Conservation (phyloP, 1,139 yeast species). For the Geotrichum phurueaensis region DNA sequence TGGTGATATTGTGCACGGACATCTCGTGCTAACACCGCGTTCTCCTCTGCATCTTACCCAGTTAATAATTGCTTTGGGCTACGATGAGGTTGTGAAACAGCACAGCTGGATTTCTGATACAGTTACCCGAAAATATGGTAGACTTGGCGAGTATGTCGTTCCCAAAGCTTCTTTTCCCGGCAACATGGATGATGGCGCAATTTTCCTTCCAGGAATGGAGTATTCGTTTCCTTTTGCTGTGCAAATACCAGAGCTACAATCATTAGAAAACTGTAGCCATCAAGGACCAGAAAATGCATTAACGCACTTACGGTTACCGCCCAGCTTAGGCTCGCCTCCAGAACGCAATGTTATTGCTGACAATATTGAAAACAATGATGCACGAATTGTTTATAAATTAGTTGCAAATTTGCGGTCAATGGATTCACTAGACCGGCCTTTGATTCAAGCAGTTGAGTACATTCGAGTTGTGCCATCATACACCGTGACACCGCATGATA, state of each 20-base stretch:
- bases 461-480: neutral
- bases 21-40: neutral
- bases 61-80: neutral
- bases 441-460: neutral
- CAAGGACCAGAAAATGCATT: neutral
- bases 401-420: neutral
- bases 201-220: neutral
- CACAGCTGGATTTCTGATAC: neutral
- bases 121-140: neutral
- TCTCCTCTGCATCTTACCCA: neutral
- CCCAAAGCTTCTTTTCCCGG: neutral
- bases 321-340: constrained; percentile 3
- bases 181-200: neutral
- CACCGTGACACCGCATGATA: neutral
- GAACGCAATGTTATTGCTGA: neutral
- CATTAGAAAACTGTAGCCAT: neutral
- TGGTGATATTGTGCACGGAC: constrained; percentile 5
- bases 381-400: neutral
- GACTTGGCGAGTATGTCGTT: neutral
- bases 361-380: neutral
- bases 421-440: neutral
- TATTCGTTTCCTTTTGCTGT: constrained; percentile 2
- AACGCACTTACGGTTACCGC: neutral
- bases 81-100: neutral
- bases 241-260: constrained; percentile 1